Conservation (phyloP, 345 rosid species). For the Rhizophora mangle region DNA sequence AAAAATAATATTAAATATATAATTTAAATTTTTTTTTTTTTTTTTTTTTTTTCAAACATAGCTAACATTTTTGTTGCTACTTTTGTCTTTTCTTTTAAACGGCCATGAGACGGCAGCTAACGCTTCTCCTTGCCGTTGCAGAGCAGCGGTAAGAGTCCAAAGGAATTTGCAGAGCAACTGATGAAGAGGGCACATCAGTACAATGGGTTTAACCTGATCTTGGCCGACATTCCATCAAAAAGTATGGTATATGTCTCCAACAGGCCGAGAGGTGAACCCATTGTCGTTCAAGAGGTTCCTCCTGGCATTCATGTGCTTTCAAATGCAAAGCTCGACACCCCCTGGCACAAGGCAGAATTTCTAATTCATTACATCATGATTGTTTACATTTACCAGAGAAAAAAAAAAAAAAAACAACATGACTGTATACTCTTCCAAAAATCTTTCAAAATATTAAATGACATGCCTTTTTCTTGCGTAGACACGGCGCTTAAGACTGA, state of each 20-base stretch:
- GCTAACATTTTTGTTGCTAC: too few relatives aligned
- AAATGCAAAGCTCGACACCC: constrained; percentile 53
- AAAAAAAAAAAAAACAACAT: too few relatives aligned
- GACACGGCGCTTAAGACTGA: constrained; percentile 42
- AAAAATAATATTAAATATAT: too few relatives aligned
- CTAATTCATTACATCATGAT: background rate
- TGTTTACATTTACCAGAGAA: too few relatives aligned
- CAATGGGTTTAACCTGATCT: constrained; percentile 63
- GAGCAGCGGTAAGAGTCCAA: constrained; percentile 52
- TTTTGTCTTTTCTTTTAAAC: background rate
- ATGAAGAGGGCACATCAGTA: constrained; percentile 45
- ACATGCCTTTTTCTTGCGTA: constrained; percentile 17
- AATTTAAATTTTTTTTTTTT: too few relatives aligned
- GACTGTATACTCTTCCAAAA: background rate
- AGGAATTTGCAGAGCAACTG: constrained; percentile 52
- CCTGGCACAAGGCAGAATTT: constrained; percentile 45
- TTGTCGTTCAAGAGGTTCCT: constrained; percentile 44
- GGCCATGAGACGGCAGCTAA: background rate
- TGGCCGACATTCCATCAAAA: constrained; percentile 52
- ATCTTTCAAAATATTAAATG: background rate
- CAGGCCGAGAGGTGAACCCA: constrained; percentile 38
- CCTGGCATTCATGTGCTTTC: constrained; percentile 72
- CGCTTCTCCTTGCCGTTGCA: constrained; percentile 16
- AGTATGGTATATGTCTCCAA: constrained; percentile 60
- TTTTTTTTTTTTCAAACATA: too few relatives aligned